Evolutionary conservation across 768 basidiomycete genomes (phyloP), one percentile per base, ranked within the genome.

Genomic region (Termitomyces sp.): DNA sequence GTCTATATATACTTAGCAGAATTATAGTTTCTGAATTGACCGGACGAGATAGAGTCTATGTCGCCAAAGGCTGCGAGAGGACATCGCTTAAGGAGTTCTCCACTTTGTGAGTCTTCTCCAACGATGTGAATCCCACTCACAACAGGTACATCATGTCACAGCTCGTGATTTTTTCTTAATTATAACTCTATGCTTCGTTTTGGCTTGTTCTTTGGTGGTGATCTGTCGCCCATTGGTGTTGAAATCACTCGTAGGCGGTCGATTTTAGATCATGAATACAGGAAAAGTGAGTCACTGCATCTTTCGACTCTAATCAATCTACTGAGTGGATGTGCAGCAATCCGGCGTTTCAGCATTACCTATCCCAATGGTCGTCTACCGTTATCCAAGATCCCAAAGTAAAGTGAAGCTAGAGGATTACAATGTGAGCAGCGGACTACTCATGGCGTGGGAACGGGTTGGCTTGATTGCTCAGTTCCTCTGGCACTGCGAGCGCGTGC

Each of bases 91-190:
- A 55, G 33, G 14, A 37, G 48, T 44, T 23, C 58, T 40, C 19
- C 56, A 33, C 23, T 54, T 11, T 60, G 59, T 60, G 35, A 33
- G 58, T 55, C 14, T 11, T 19, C 41, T 35, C 43, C 30, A 50
- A 47, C 40, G n/a, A 10, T 43, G 9, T 30, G 37, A 40, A 6
- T 44, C 19, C n/a, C 35, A n/a, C 17, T 48, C n/a, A 41, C 19
- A n/a, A 19, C 41, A 48, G 10, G n/a, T 19, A 48, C 14, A 9
- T 15, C 30, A 37, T 30, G 35, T 2, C 35, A 17, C 56, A 76
- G 75, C 70, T 12, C 68, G 74, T 23, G 75, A 77, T 64, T 75
- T 75, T 58, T 71, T 77, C 62, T 64, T 77, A 10, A 72, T 77
- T 15, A 67, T 77, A 38, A 68, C 66, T 10, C 63, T 77, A 11